Base-by-base conservation (phyloP, 768 basidiomycete species). In the Trametes meyenii region DNA sequence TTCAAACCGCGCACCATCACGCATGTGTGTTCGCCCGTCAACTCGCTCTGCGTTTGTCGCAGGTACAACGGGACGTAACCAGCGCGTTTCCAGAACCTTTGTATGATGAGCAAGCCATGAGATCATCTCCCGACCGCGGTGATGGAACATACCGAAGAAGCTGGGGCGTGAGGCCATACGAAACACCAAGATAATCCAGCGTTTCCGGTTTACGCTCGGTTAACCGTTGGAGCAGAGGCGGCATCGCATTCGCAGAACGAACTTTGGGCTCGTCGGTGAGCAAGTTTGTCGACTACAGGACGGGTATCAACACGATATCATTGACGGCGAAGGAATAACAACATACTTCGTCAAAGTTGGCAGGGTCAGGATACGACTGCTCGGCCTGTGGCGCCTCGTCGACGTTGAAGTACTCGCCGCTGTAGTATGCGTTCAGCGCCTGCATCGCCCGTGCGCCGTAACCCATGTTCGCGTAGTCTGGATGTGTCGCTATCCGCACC, bases 21-120 rank as follows among this genome's bases (percentile, higher is more conserved):
- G 70, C 94, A 96, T 0, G 93, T 92, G 71, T 97, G 90, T 75
- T 99, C 97, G 40, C 97, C 97, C 0, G 97, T 99, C 52, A 98
- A 81, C 68, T 97, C 95, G 72, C 94, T 97, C 60, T 88, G 81
- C 5, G 94, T 96, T 75, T 98, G 97, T 33, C 96, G 87, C 33
- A 98, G 75, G 70, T 98, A 98, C 14, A 98, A 79, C 0, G 97
- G 97, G 0, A 92, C 83, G 72, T 90, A 99, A 13, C 92, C 91
- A 1, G 89, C 87, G 21, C 94, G 85, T 75, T 98, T 98, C 97
- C 97, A 98, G 79, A 98, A 99, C 62, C 93, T 82, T 39, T 13
- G 42, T 23, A 19, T 13, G 11, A 29, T 24, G 35, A 38, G n/a
- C 24, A 19, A 19, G 38, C 3, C 36, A 40, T 40, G 50, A 39